Evolutionary conservation across 179 eudicot genomes (phyloP), one percentile per base, ranked within the genome.

Genomic region (Kewa caespitosa): DNA sequence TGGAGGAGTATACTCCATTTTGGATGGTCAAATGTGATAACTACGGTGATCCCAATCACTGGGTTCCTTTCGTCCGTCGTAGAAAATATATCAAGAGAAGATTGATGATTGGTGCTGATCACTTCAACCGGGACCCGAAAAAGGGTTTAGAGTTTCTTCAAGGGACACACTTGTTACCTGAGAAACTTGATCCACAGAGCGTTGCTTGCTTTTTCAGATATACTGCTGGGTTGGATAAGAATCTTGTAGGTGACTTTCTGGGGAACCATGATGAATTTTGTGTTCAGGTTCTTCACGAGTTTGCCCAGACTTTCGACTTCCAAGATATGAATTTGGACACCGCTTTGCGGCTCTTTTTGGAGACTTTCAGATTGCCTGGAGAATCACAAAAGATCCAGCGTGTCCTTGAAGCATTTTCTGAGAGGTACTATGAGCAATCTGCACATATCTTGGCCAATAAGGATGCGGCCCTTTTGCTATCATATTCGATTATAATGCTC

Each of bases 41-140:
- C 83, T 89, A 89, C 77, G 37, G 75, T 23, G 91, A 89, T 78
- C 91, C 93, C 73, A 87, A 86, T 59, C 83, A 86, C 71, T 89
- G 93, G 93, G 93, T 89, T 67, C 88, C 91, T 34, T 88, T 90
- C 81, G 90, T 88, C 39, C 89, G 89, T 14, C 86, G 88, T 54
- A 79, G 92, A 77, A 88, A 88, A 68, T 84, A 85, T 83, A 84
- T 85, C 57, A 88, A 87, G 74, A 86, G 91, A 84, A 85, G 88
- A 75, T 74, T 90, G 78, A 88, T 90, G 94, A 87, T 90, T 79
- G 91, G 90, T 82, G 94, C 90, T 37, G 92, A 90, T 83, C 94
- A 90, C 79, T 90, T 90, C 67, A 90, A 90, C 42, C 85, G 91
- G 59, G 90, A 87, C 72, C 91, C 90, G 0, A 90, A 90, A 82